phyloP scores from a whole-genome alignment of 2,329 filamentous ascomycete genomes.

The Paecilomyces sp. region DNA sequence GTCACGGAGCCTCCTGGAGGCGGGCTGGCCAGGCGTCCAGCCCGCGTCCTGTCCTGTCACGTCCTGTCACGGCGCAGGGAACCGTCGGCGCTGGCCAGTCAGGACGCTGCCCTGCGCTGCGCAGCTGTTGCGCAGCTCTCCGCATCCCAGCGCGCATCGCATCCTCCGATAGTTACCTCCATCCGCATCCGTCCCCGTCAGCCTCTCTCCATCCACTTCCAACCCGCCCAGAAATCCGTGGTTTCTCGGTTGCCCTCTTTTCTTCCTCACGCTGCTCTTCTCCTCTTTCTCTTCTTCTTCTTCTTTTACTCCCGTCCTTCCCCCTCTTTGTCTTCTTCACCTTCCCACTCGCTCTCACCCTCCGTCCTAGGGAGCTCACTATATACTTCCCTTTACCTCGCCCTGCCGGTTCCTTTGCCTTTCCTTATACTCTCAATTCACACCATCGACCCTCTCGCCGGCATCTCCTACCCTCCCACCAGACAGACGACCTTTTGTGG shows the following conservation, averaged over 20 bases:
- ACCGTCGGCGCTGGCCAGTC: neutral
- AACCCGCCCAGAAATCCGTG: neutral
- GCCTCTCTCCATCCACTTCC: conserved; percentile 7
- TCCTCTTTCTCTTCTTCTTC: conserved; percentile 3
- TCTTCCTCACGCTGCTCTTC: neutral
- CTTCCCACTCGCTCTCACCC: conserved; percentile 2
- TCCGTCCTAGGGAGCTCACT: neutral
- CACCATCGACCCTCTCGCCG: conserved; percentile 1
- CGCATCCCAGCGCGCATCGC: conserved; percentile 15
- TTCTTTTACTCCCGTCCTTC: conserved; percentile 8
- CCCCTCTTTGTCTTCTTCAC: conserved; percentile 10
- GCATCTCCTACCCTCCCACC: conserved; percentile 2
- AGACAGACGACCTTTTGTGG: neutral
- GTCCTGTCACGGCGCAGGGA: neutral
- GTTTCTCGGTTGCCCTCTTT: neutral
- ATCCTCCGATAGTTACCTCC: neutral
- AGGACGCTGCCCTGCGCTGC: neutral
- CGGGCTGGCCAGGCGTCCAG: neutral
- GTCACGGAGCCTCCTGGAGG: neutral
- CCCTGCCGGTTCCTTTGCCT: neutral
- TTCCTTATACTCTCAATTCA: conserved; percentile 3
- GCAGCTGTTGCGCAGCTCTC: conserved; percentile 6
- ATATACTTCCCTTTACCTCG: neutral
- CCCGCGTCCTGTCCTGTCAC: neutral
- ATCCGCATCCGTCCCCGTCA: conserved; percentile 7